These are phyloP conservation scores for Nicotiana rustica DNA, from an alignment of 305 asterid species.

Conservation along the genomic window DNA sequence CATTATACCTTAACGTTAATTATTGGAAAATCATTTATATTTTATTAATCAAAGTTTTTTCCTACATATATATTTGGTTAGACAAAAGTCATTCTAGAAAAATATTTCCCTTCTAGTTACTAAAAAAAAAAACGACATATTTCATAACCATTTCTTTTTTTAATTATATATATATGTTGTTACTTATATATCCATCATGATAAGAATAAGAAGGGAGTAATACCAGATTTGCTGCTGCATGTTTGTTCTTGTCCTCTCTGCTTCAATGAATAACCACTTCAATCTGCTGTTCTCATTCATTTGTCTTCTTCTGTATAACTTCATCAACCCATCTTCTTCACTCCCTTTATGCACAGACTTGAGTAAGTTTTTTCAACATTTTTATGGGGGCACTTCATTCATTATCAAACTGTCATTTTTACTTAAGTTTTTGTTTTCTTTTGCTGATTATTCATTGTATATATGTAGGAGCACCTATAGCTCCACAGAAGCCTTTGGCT, in stretches of 20 bases:
- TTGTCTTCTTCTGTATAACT: constrained; percentile 51
- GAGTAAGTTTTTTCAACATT: constrained; percentile 58
- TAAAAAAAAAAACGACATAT: too few relatives aligned
- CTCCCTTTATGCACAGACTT: constrained; percentile 75
- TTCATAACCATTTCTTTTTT: too few relatives aligned
- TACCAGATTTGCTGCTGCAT: constrained; percentile 31
- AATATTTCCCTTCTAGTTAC: too few relatives aligned
- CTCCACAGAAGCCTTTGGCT: constrained; percentile 51
- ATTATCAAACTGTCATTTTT: not conserved
- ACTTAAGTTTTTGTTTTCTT: not conserved
- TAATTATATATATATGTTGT: not conserved
- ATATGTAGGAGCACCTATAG: constrained; percentile 72
- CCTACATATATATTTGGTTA: too few relatives aligned
- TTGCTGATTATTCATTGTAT: constrained; percentile 29
- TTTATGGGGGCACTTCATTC: constrained; percentile 9
- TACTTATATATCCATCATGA: not conserved
- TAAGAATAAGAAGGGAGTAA: not conserved
- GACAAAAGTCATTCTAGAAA: too few relatives aligned
- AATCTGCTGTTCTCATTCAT: constrained; percentile 37
- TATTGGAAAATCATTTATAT: not conserved
- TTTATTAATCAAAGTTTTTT: not conserved
- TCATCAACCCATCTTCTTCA: constrained; percentile 60
- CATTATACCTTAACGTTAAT: constrained; percentile 27
- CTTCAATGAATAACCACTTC: constrained; percentile 42
- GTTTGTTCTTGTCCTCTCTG: constrained; percentile 45